Percentiles rank a stretch among this genome's conserved stretches.
phyloP scores from a whole-genome alignment of 2,329 filamentous ascomycete species.

The Colletotrichum eremochloae region DNA sequence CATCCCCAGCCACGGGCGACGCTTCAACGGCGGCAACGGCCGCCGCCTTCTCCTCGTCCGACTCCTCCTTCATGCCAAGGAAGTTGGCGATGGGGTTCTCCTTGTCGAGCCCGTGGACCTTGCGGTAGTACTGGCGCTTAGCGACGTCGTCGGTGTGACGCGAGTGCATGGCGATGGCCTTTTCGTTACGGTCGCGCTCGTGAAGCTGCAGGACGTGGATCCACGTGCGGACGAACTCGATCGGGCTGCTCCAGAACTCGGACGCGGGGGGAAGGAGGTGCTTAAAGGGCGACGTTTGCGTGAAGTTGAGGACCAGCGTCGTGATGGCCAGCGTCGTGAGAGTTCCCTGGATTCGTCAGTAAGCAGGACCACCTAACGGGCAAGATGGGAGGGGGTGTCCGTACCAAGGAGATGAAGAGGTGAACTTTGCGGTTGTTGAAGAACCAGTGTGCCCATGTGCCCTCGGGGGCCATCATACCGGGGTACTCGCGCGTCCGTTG shows the following conservation, averaged over 20 bases:
- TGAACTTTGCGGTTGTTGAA: conserved; percentile 83
- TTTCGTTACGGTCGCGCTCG: conserved; percentile 76
- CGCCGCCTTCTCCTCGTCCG: conserved; percentile 50
- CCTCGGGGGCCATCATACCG: conserved; percentile 87
- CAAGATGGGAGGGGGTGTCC: conserved; percentile 52
- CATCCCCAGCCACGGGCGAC: conserved; percentile 26
- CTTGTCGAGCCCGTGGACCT: conserved; percentile 84
- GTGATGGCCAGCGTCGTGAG: conserved; percentile 77
- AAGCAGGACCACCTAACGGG: neutral
- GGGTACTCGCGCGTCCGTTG: conserved; percentile 84
- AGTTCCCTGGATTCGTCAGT: conserved; percentile 64
- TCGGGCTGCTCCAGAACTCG: conserved; percentile 77
- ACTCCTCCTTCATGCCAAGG: conserved; percentile 53
- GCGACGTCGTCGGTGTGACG: conserved; percentile 85
- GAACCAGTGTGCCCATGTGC: conserved; percentile 88
- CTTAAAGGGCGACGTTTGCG: conserved; percentile 80
- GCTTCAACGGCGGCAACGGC: conserved; percentile 49
- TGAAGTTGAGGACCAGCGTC: conserved; percentile 85
- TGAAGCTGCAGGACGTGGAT: conserved; percentile 83
- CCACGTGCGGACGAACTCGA: conserved; percentile 74
- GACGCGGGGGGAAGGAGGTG: conserved; percentile 81
- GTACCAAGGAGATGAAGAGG: conserved; percentile 85
- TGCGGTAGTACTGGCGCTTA: conserved; percentile 87
- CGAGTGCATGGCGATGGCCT: conserved; percentile 79
- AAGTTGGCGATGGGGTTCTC: conserved; percentile 66